Evolutionary conservation across 177 flowering plant species (phyloP).

Genomic region (Vitis hybrid): DNA sequence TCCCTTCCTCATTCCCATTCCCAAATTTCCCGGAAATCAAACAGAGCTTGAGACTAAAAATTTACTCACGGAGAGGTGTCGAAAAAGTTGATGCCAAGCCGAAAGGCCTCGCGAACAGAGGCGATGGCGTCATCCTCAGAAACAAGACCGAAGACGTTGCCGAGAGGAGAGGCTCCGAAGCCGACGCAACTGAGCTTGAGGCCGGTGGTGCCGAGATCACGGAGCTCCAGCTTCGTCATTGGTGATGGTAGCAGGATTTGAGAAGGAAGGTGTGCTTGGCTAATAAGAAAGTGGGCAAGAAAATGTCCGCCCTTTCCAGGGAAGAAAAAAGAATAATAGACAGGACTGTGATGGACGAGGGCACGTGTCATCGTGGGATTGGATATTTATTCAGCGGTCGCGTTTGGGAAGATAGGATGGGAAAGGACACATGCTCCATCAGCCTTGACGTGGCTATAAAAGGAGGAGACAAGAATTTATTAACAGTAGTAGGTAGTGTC

Average conservation of each 20-base stretch:
- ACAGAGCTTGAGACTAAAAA: not conserved
- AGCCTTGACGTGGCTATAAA: too few species aligned
- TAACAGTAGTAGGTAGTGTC: too few species aligned
- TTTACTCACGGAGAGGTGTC: constrained; percentile 87
- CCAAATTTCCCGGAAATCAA: not conserved
- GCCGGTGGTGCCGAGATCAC: constrained; percentile 85
- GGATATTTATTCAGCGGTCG: too few species aligned
- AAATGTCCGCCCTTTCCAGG: too few species aligned
- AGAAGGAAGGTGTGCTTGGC: too few species aligned
- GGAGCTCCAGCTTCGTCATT: constrained; percentile 42
- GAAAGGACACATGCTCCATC: too few species aligned
- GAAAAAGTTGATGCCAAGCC: constrained; percentile 92
- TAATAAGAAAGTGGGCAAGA: too few species aligned
- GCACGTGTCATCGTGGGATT: too few species aligned
- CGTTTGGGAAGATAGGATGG: too few species aligned
- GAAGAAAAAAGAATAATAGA: too few species aligned
- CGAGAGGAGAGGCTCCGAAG: constrained; percentile 98
- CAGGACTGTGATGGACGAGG: too few species aligned
- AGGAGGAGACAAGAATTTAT: too few species aligned
- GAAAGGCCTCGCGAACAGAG: constrained; percentile 70
- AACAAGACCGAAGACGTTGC: constrained; percentile 78
- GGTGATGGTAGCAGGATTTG: constrained; percentile 4
- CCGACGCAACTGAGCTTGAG: constrained; percentile 81
- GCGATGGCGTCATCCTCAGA: constrained; percentile 73
- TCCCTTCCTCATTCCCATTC: not conserved